Conservation (phyloP, 768 basidiomycete species). For the Psilocybe subaeruginosa region DNA sequence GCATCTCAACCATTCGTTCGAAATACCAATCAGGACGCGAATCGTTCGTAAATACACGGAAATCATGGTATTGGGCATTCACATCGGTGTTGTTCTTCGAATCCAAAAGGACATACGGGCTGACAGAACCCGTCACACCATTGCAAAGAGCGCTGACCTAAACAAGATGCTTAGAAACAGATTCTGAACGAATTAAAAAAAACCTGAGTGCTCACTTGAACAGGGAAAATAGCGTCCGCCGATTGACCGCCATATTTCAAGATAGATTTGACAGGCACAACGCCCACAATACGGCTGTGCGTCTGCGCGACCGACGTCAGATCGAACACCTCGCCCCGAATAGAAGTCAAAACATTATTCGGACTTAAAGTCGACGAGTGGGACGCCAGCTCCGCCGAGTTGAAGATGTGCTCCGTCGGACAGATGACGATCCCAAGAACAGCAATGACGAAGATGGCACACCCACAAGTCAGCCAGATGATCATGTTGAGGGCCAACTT, state of each 20-base stretch:
- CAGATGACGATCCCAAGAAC: conserved; percentile 88
- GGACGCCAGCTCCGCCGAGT: conserved; percentile 68
- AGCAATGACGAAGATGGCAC: conserved; percentile 91
- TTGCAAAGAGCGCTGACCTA: conserved; percentile 93
- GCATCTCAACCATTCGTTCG: conserved; percentile 91
- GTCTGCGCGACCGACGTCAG: conserved; percentile 66
- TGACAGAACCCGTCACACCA: conserved; percentile 79
- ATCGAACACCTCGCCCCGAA: conserved; percentile 96
- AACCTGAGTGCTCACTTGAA: conserved; percentile 63
- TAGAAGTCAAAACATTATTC: conserved; percentile 77
- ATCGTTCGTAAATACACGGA: conserved; percentile 87
- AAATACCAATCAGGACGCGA: conserved; percentile 98
- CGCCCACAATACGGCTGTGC: conserved; percentile 69
- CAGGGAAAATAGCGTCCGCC: conserved; percentile 85
- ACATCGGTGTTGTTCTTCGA: conserved; percentile 76
- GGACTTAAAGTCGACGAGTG: conserved; percentile 68
- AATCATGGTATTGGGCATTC: conserved; percentile 92
- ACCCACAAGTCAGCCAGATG: conserved; percentile 94
- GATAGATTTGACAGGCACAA: conserved; percentile 76
- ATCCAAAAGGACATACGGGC: conserved; percentile 80
- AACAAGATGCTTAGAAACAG: conserved; percentile 7
- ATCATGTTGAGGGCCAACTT: conserved; percentile 93
- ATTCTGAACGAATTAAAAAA: neutral
- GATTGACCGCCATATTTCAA: conserved; percentile 83
- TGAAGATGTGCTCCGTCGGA: conserved; percentile 93